phyloP scores from a whole-genome alignment of 306 rosid genomes.

The Ammopiptanthus mongolicus region DNA sequence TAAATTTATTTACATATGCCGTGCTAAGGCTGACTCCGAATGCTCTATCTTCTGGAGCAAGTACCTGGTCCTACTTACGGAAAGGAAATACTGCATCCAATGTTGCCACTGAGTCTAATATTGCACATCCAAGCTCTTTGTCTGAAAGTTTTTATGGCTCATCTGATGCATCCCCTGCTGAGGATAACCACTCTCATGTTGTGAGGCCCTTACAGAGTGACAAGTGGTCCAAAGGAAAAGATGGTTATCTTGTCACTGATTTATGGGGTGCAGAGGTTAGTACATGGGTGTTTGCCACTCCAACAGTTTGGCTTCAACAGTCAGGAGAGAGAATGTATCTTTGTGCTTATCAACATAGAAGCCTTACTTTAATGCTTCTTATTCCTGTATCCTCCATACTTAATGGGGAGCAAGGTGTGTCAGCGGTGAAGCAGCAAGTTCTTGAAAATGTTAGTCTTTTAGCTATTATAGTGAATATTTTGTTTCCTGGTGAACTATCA shows the following conservation, averaged over 20 bases:
- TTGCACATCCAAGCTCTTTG: slow-evolving; percentile 40
- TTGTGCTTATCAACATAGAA: slow-evolving; percentile 77
- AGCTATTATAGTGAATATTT: slow-evolving; percentile 5
- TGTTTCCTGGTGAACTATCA: not conserved
- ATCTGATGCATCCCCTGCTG: slow-evolving; percentile 30
- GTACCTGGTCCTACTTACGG: slow-evolving; percentile 90
- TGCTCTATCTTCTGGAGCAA: slow-evolving; percentile 73
- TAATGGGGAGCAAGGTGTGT: slow-evolving; percentile 80
- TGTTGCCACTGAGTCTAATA: slow-evolving; percentile 40
- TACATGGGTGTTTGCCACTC: slow-evolving; percentile 48
- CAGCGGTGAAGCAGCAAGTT: slow-evolving; percentile 64
- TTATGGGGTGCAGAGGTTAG: slow-evolving; percentile 88
- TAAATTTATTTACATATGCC: slow-evolving; percentile 84
- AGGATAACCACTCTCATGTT: slow-evolving; percentile 42
- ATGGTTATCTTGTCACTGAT: slow-evolving; percentile 89
- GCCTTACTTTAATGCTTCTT: slow-evolving; percentile 75
- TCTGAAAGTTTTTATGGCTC: slow-evolving; percentile 56
- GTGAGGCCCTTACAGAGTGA: slow-evolving; percentile 72
- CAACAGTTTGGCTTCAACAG: slow-evolving; percentile 73
- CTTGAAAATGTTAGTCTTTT: slow-evolving; percentile 75
- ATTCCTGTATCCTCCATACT: slow-evolving; percentile 68
- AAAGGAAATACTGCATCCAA: slow-evolving; percentile 60
- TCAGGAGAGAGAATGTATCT: slow-evolving; percentile 82
- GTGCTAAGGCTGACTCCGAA: slow-evolving; percentile 85
- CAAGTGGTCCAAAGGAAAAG: slow-evolving; percentile 93